phyloP scores from a whole-genome alignment of 2,329 filamentous ascomycete genomes.

The Cercospora zeina region DNA sequence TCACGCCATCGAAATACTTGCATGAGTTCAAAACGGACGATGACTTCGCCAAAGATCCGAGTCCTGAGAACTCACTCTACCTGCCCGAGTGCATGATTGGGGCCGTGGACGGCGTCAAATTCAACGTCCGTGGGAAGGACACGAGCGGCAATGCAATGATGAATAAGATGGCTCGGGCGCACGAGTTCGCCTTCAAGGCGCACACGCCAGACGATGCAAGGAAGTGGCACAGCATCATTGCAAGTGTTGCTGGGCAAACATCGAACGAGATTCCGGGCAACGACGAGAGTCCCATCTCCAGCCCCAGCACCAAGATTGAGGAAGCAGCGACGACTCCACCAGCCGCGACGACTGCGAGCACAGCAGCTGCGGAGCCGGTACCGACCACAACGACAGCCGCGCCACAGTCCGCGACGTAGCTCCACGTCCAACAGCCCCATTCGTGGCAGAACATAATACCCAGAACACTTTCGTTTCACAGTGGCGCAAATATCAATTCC shows the following conservation, averaged over 20 bases:
- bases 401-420: background rate
- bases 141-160: constrained; percentile 72
- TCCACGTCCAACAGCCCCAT: background rate
- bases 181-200: constrained; percentile 85
- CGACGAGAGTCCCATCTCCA: constrained; percentile 43
- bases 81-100: constrained; percentile 86
- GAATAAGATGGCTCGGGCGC: constrained; percentile 74
- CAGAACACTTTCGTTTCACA: background rate
- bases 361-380: background rate
- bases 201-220: constrained; percentile 75
- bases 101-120: constrained; percentile 72
- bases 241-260: constrained; percentile 56
- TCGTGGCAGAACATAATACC: background rate
- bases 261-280: constrained; percentile 45
- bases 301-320: constrained; percentile 24
- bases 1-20: constrained; percentile 82
- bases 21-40: constrained; percentile 98
- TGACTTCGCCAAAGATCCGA: constrained; percentile 67
- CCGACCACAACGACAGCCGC: background rate
- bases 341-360: background rate
- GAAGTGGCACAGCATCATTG: constrained; percentile 80
- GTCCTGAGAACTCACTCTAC: constrained; percentile 85
- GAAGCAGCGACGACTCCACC: background rate
- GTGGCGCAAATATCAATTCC: too few species aligned
- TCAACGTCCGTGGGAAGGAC: constrained; percentile 95